These are phyloP conservation scores for Leccinum olivaceoglutinosum DNA, from an alignment of 1,284 basidiomycete genomes.

Conservation along the genomic window DNA sequence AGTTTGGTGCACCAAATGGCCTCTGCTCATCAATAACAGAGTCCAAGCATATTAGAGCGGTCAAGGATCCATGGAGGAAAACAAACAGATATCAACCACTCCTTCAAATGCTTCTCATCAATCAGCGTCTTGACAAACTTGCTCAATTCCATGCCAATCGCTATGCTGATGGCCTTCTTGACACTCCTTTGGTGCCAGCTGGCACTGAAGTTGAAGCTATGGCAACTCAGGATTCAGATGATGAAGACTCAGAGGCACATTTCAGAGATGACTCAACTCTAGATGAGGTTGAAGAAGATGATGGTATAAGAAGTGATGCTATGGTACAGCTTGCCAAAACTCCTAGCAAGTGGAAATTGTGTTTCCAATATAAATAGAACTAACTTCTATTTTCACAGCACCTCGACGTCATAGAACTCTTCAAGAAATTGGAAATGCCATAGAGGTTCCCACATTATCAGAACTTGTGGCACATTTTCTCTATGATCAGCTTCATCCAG, in stretches of 20 bases:
- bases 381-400: not conserved
- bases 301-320: not conserved
- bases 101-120: not conserved
- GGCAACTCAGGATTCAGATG: not conserved
- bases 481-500: not conserved
- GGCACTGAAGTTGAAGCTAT: not conserved
- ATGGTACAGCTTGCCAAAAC: not conserved
- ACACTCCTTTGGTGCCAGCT: not conserved
- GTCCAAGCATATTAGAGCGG: not conserved
- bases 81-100: not conserved
- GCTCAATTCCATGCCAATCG: not conserved
- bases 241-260: not conserved
- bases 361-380: not conserved
- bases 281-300: not conserved
- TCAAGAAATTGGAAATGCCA: not conserved
- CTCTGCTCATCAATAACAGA: not conserved
- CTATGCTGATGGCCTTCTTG: not conserved
- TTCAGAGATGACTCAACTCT: not conserved
- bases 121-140: not conserved
- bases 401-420: not conserved
- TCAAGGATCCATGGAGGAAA: not conserved
- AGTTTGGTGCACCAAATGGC: not conserved
- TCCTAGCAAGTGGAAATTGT: not conserved
- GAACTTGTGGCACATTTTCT: not conserved
- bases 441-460: not conserved